Base-by-base conservation (phyloP, 441 rosid genomes). In the Gossypium schwendimanii region DNA sequence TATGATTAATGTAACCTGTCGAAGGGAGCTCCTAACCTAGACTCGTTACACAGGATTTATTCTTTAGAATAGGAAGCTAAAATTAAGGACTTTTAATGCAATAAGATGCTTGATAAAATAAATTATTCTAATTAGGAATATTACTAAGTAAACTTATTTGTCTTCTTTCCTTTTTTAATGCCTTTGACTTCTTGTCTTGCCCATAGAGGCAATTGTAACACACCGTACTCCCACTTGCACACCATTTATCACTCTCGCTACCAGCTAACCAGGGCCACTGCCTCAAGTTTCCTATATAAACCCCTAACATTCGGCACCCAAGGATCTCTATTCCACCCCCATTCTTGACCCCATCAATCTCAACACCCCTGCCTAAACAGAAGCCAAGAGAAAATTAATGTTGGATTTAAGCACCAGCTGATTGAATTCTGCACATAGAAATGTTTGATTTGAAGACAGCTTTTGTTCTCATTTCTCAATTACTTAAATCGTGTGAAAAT, bases 401-500 rank as follows among this genome's bases (percentile, higher is more conserved):
- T 72, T 60, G 36, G 44, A 26, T 54, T 18, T 53, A 33, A 11
- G 54, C 41, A 44, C 49, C 49, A 44, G 49, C 49, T 44, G 49
- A 44, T 44, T 44, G 49, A 44, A 44, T 67, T 49, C 3, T 24
- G 47, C 26, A 6, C 57, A 49, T 69, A 68, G 71, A 67, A 52
- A 20, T 50, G 71, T n/a, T 67, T 50, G 67, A 15, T 36, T 33
- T 62, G 14, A 33, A 62, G 67, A 24, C 23, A 44, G 23, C 15
- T 39, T 44, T 73, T 72, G 18, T 64, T 44, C 69, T 64, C 61
- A 23, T 31, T 54, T 39, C 64, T 41, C 15, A 41, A 53, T 36
- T 44, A 49, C 47, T 47, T 64, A 8, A 44, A 24, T 78, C 31
- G 17, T 24, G 60, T 6, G 63, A 63, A 72, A 72, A 33, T 58